A percentile compares a stretch with the other conserved stretches of the same genome.
Conservation (phyloP, 257 asterid genomes). For the Linderniella brevidens region DNA sequence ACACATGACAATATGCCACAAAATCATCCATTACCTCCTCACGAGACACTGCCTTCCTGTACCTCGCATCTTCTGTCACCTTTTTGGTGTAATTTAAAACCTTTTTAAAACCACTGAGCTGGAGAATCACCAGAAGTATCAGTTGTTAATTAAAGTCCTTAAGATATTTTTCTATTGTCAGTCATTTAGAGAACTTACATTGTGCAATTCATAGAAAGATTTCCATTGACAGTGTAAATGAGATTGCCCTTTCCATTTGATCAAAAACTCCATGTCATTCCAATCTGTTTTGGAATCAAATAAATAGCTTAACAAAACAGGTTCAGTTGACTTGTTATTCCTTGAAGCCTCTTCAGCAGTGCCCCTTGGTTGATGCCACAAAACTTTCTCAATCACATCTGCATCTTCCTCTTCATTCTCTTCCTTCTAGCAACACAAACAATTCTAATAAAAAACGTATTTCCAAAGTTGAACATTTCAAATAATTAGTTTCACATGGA, state of each 20-base stretch:
- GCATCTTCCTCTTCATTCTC: conserved; percentile 84
- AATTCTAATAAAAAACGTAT: conserved; percentile 8
- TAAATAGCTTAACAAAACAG: conserved; percentile 61
- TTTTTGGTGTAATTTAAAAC: conserved; percentile 86
- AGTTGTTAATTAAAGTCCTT: background rate
- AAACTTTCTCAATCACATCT: conserved; percentile 82
- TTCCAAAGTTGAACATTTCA: background rate
- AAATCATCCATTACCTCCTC: conserved; percentile 63
- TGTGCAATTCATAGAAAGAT: conserved; percentile 70
- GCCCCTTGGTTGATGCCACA: conserved; percentile 99
- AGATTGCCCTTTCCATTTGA: conserved; percentile 99
- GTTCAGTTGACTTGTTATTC: conserved; percentile 62
- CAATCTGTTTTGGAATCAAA: conserved; percentile 76
- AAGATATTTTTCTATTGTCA: too few relatives aligned
- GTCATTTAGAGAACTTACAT: conserved; percentile 34
- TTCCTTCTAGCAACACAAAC: conserved; percentile 34
- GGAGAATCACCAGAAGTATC: conserved; percentile 23
- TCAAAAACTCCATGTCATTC: conserved; percentile 75
- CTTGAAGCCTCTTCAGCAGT: conserved; percentile 81
- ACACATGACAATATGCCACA: conserved; percentile 2
- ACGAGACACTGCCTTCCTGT: conserved; percentile 72
- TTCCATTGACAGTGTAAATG: conserved; percentile 99
- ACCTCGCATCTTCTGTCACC: conserved; percentile 76
- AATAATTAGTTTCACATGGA: background rate
- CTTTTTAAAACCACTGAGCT: conserved; percentile 99